Percentiles rank a stretch among this genome's conserved stretches.
phyloP scores from a whole-genome alignment of 1,284 basidiomycete species.

The Salmacisia buchloeana region DNA sequence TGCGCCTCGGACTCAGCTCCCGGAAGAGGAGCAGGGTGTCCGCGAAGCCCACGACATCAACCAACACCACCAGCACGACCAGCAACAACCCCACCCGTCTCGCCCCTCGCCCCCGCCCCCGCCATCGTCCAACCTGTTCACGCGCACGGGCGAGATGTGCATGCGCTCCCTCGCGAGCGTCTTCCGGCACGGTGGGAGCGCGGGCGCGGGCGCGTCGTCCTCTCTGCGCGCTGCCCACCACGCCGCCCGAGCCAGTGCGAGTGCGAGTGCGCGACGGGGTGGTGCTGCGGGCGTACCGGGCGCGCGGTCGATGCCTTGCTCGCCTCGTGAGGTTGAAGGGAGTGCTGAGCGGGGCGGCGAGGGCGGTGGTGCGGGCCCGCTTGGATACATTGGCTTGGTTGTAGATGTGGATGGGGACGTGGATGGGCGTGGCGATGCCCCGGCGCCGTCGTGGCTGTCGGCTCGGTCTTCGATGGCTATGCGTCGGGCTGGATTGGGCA shows the following conservation, averaged over 20 bases:
- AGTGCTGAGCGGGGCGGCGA: too few species aligned
- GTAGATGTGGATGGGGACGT: too few species aligned
- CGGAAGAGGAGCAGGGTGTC: too few species aligned
- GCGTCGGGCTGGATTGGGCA: too few species aligned
- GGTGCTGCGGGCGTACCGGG: background rate
- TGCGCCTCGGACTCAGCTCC: too few species aligned
- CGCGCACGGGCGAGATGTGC: background rate
- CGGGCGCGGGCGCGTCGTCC: background rate
- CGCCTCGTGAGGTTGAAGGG: background rate
- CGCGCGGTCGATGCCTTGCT: background rate
- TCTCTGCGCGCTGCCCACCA: background rate
- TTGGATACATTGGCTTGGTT: too few species aligned
- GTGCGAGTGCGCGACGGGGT: background rate
- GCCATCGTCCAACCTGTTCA: background rate
- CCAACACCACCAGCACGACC: background rate
- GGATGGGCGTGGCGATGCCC: too few species aligned
- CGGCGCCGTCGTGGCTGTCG: too few species aligned
- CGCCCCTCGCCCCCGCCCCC: background rate
- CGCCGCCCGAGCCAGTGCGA: background rate
- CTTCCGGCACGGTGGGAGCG: background rate
- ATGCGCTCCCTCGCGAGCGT: slow-evolving; percentile 1
- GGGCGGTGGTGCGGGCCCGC: too few species aligned
- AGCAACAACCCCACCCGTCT: background rate
- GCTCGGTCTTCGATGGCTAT: too few species aligned
- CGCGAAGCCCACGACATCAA: too few species aligned